A percentile compares a stretch with the other conserved stretches of the same genome.
These are phyloP conservation scores for Fistulifera solaris DNA, from an alignment of 108 stramenopile species.

Conservation along the genomic window DNA sequence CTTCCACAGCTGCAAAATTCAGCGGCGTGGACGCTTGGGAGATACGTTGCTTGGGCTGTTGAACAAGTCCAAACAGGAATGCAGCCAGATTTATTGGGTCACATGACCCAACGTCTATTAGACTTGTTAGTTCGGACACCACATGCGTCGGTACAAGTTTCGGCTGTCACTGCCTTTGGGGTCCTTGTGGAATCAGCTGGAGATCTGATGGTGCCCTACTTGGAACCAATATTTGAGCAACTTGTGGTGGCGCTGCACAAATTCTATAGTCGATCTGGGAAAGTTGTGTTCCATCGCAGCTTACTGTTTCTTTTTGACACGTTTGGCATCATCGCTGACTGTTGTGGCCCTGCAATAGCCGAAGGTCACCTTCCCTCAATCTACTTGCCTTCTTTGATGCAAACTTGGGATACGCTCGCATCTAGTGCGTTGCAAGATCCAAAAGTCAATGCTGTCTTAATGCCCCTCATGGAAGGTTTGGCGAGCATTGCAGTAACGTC, in stretches of 20 bases:
- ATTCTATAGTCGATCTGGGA: constrained; percentile 32
- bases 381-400: constrained; percentile 66
- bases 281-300: constrained; percentile 25
- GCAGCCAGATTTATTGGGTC: constrained; percentile 50
- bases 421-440: constrained; percentile 69
- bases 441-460: constrained; percentile 14
- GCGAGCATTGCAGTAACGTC: constrained; percentile 61
- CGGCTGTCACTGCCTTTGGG: constrained; percentile 74
- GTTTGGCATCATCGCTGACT: constrained; percentile 79
- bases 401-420: constrained; percentile 46
- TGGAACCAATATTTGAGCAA: constrained; percentile 58
- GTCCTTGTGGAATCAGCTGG: constrained; percentile 73
- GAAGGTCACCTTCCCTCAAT: constrained; percentile 61
- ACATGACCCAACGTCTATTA: constrained; percentile 58
- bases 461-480: constrained; percentile 86
- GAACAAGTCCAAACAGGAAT: constrained; percentile 53
- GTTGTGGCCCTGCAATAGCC: constrained; percentile 65
- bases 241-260: constrained; percentile 56
- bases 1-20: constrained; percentile 80
- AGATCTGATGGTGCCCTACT: constrained; percentile 72
- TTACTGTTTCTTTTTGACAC: constrained; percentile 80
- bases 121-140: neutral
- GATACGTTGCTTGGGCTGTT: constrained; percentile 77
- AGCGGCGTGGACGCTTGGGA: constrained; percentile 76
- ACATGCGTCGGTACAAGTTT: constrained; percentile 56